Base-by-base conservation (phyloP, 306 rosid genomes). In the Hylodesmum podocarpum region DNA sequence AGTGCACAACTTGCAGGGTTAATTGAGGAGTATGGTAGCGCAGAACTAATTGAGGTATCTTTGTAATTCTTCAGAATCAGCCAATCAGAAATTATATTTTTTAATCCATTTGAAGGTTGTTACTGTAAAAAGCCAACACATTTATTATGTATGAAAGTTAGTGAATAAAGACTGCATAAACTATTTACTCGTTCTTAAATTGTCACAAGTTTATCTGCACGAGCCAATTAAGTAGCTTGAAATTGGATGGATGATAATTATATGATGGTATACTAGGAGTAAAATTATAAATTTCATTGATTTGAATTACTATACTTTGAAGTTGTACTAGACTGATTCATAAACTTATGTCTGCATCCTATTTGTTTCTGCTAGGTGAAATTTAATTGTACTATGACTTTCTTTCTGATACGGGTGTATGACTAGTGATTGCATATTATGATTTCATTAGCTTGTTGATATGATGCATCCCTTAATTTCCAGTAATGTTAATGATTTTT, bases 1-100 rank as follows among this genome's bases (percentile, higher is more conserved):
- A 96, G 99, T 70, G 90, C 99, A 13, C 92, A 88, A 79, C 99
- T 96, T 76, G 97, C 98, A 8, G 99, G 91, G n/a, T 55, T 96
- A 3, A 88, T 96, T 77, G 89, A 96, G 82, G 96, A 91, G 1
- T 76, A 80, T 37, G 96, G 87, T 14, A 88, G 92, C 41, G 94
- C 99, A 1, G 98, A 92, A 81, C 88, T 92, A 16, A 84, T 92
- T 73, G 98, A 95, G 99, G 99, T 95, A 68, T 65, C 4, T 51
- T 8, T 44, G 2, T 50, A 18, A 15, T 25, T 8, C 1, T 15
- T 13, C 28, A 19, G 0, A 0, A 1, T 50, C 28, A 19, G 21
- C 12, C 28, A 19, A 8, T 50, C 27, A 47, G 24, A 47, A 47
- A 47, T 44, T 8, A 15, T 15, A n/a, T n/a, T n/a, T n/a, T n/a